Conservation (phyloP, 2,329 filamentous ascomycete genomes). For the Cordyceps militaris region DNA sequence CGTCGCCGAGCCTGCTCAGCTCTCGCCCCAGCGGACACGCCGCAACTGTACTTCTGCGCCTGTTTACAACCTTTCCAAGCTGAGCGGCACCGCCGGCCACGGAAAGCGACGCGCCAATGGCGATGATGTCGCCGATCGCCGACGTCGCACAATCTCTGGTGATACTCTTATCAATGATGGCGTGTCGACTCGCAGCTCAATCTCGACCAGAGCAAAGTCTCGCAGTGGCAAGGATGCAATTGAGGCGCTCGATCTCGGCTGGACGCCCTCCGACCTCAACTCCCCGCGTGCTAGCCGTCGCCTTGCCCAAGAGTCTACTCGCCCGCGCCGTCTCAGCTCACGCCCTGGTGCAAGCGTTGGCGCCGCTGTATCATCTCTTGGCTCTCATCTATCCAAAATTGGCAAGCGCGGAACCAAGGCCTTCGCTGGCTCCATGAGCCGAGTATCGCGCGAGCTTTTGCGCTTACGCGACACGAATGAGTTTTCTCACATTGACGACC, state of each 20-base stretch:
- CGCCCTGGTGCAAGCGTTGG: constrained; percentile 30
- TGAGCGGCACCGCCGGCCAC: constrained; percentile 55
- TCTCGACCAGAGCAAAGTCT: constrained; percentile 10
- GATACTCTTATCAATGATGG: constrained; percentile 27
- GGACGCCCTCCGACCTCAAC: constrained; percentile 33
- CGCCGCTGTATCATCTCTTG: constrained; percentile 36
- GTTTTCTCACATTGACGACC: constrained; percentile 50
- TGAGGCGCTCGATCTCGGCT: constrained; percentile 41
- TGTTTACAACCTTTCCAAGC: constrained; percentile 60
- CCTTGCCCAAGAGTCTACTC: constrained; percentile 25
- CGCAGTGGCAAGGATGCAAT: constrained; percentile 30
- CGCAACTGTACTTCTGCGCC: constrained; percentile 49
- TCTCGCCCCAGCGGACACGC: constrained; percentile 36
- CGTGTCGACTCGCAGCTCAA: constrained; percentile 16
- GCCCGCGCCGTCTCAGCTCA: constrained; percentile 35
- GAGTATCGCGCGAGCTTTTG: constrained; percentile 50
- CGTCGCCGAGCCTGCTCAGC: constrained; percentile 11
- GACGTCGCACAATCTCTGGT: constrained; percentile 40
- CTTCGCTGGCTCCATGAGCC: constrained; percentile 39
- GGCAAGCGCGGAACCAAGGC: constrained; percentile 55
- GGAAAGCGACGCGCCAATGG: constrained; percentile 49
- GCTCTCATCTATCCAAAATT: constrained; percentile 44
- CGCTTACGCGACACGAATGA: constrained; percentile 58
- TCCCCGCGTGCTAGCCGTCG: constrained; percentile 26
- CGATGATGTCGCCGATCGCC: constrained; percentile 37